phyloP scores from a whole-genome alignment of 164 flowering plant genomes.

The Nelumbo lutea region DNA sequence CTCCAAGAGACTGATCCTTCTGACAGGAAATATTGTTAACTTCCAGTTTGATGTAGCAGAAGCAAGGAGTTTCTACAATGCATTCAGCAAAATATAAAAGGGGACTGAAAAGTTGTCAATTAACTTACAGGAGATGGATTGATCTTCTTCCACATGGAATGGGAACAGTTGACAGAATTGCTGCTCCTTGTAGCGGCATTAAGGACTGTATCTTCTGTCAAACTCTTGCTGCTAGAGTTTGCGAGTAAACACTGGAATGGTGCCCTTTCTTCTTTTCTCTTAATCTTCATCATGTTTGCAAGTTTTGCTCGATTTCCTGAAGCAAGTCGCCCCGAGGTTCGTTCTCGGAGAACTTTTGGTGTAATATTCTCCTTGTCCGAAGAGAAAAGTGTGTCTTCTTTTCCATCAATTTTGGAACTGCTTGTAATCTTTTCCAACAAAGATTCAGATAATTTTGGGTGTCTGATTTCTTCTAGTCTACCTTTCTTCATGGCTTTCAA shows the following conservation, averaged over 20 bases:
- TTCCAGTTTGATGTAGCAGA: neutral
- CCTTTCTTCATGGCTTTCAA: slow-evolving; percentile 33
- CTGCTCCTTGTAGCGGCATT: slow-evolving; percentile 23
- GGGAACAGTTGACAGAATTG: slow-evolving; percentile 24
- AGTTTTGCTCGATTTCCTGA: slow-evolving; percentile 15
- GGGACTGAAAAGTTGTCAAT: neutral
- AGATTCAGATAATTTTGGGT: slow-evolving; percentile 18
- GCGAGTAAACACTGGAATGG: slow-evolving; percentile 59
- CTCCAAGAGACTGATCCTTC: slow-evolving; percentile 25
- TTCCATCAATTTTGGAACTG: slow-evolving; percentile 14
- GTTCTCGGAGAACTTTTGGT: slow-evolving; percentile 27
- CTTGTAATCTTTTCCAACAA: slow-evolving; percentile 20
- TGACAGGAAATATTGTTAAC: slow-evolving; percentile 15
- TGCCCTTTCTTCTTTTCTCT: slow-evolving; percentile 36
- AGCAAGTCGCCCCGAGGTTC: slow-evolving; percentile 18
- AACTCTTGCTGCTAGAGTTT: slow-evolving; percentile 27
- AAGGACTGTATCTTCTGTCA: slow-evolving; percentile 23
- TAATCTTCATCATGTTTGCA: slow-evolving; percentile 16
- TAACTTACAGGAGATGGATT: slow-evolving; percentile 29
- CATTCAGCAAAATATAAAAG: neutral
- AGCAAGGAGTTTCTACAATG: neutral
- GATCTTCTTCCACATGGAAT: slow-evolving; percentile 16
- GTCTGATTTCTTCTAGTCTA: slow-evolving; percentile 24
- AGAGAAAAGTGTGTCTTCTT: slow-evolving; percentile 19
- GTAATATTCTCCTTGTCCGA: slow-evolving; percentile 57